Evolutionary conservation across 176 grass and related monocot species (phyloP), one percentile per base, ranked within the genome.

Genomic region (Chloris gayana): DNA sequence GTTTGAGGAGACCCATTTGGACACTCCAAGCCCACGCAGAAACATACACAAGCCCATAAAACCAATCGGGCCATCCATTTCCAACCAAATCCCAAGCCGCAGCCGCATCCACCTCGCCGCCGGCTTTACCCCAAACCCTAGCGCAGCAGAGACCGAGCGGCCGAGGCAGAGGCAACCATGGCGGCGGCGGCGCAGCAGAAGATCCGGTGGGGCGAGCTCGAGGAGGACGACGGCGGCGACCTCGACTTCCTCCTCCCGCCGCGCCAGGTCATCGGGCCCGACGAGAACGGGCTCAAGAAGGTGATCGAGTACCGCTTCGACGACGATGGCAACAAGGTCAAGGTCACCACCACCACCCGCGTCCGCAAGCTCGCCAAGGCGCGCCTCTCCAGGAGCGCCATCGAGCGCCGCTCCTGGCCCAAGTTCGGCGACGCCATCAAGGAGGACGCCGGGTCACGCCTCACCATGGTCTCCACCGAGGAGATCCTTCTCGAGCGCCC

Each of bases 391-490:
- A 90, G 88, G 77, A 89, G 91, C 76, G 93, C 93, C 25, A 72
- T 88, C 51, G 93, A 97, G 83, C 90, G 93, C 27, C 90, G 93
- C 62, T 51, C 78, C 59, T 97, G 93, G 93, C 68, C 83, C 25
- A 97, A 97, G 88, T 97, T 97, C 75, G 93, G 93, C 9, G 93
- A 93, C 56, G 93, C 90, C 11, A 49, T 85, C 65, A 91, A 87
- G 33, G 93, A 91, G 93, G 93, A 93, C 59, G 73, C 72, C 12
- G 77, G 90, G 12, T 80, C 80, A 14, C 71, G 90, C 14, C 90
- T 97, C 57, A 97, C 93, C 68, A 97, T 97, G 93, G 93, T 97
- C 33, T 93, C 90, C 51, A 97, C 93, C 4, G 93, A 97, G 80
- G 93, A 97, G 77, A 97, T 97, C 58, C 24, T 97, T 67, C 86